Base-by-base conservation (phyloP, 345 rosid species). In the Acer campestre region DNA sequence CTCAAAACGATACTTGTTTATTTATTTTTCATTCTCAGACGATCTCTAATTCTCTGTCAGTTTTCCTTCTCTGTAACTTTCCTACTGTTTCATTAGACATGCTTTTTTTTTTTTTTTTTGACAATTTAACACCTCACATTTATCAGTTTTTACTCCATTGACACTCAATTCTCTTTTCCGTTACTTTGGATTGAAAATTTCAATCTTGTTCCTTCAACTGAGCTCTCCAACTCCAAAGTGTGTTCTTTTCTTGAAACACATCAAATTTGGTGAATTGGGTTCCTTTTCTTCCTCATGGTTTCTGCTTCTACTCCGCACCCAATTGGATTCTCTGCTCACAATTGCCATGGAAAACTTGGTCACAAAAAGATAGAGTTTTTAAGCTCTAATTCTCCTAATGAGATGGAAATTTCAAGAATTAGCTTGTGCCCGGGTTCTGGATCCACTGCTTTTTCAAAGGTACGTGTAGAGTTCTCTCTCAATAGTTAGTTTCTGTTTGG, bases 271-370 rank as follows among this genome's bases (percentile, higher is more conserved):
- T 74, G 80, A 79, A 49, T 48, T 71, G 82, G 89, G 80, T 78
- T 25, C 59, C 61, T 49, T 46, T 46, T 31, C 67, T 59, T 83
- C 81, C 49, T 66, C 64, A 93, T 91, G 98, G 92, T 82, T 75
- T 78, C 93, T 76, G 62, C 87, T 77, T 70, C 86, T 63, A 72
- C 85, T 73, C 88, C 78, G 76, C 85, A 65, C 85, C 86, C 87
- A 58, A 73, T 71, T 76, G 90, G 88, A 84, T 81, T 88, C 79
- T 59, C 80, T 74, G 74, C 84, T 75, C 86, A 61, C 22, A 59
- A 10, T 78, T 79, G 72, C 67, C 18, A 49, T 61, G 79, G 83
- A 66, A 82, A 83, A 13, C 72, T 80, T 59, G 85, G 77, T 70
- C 73, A 16, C 67, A 84, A 40, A 63, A 62, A 80, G 22, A 59